These are phyloP conservation scores for Termitomyces bulborhizus DNA, from an alignment of 768 basidiomycete species.

Conservation along the genomic window DNA sequence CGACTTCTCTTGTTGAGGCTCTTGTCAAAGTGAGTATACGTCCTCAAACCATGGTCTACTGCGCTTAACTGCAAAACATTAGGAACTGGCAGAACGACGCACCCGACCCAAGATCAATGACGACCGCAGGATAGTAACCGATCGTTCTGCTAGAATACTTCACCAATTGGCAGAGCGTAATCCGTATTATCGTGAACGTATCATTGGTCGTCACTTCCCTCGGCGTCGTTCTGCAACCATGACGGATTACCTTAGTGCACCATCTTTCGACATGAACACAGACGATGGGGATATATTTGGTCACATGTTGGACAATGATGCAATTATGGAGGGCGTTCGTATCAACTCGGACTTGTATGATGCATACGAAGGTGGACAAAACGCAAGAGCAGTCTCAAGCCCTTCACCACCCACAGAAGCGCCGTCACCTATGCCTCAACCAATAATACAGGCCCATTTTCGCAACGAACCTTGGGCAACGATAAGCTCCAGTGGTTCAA, in stretches of 20 bases:
- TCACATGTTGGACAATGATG: slow-evolving; percentile 32
- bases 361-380: slow-evolving; percentile 34
- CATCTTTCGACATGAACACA: slow-evolving; percentile 50
- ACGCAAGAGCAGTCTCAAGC: slow-evolving; percentile 17
- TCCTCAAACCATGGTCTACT: not conserved
- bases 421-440: slow-evolving; percentile 14
- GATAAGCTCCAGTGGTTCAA: slow-evolving; percentile 15
- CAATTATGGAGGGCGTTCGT: slow-evolving; percentile 47
- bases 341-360: slow-evolving; percentile 61
- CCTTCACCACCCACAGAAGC: slow-evolving; percentile 30
- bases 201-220: slow-evolving; percentile 24
- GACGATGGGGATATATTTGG: slow-evolving; percentile 65
- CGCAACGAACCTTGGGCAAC: slow-evolving; percentile 29
- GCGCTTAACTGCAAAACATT: not conserved
- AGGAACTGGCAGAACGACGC: slow-evolving; percentile 78
- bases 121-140: slow-evolving; percentile 61
- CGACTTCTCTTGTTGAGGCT: slow-evolving; percentile 66
- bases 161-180: slow-evolving; percentile 47
- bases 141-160: slow-evolving; percentile 59
- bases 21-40: slow-evolving; percentile 61
- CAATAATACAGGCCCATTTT: slow-evolving; percentile 10
- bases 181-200: slow-evolving; percentile 45
- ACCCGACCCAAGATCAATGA: slow-evolving; percentile 47
- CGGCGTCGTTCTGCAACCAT: slow-evolving; percentile 36
- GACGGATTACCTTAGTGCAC: slow-evolving; percentile 45